A percentile compares a stretch with the other conserved stretches of the same genome.
Conservation (phyloP, 352 stramenopile species). For the Globisporangium lucens region DNA sequence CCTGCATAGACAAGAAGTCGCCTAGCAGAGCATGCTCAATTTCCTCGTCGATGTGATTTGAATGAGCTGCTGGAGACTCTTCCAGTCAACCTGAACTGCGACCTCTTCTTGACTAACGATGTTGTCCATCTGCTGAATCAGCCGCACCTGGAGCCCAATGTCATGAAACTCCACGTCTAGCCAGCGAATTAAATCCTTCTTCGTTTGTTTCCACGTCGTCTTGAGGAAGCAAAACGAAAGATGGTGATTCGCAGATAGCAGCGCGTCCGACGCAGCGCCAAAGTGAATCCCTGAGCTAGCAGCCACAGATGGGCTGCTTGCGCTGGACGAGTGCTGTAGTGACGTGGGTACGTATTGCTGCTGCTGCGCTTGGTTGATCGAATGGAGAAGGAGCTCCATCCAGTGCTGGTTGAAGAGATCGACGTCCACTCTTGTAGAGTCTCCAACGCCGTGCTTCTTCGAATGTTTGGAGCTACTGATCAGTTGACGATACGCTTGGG, state of each 20-base stretch:
- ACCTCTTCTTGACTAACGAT: slow-evolving; percentile 13
- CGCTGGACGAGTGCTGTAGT: slow-evolving; percentile 2
- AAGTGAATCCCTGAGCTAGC: slow-evolving; percentile 27
- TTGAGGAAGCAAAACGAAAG: slow-evolving; percentile 36
- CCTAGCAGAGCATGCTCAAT: background rate
- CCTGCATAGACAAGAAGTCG: slow-evolving; percentile 1
- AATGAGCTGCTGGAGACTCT: slow-evolving; percentile 38
- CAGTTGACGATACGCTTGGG: slow-evolving; percentile 34
- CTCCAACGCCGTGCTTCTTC: background rate
- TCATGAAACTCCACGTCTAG: slow-evolving; percentile 38
- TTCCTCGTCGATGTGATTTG: slow-evolving; percentile 29
- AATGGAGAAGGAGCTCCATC: slow-evolving; percentile 27
- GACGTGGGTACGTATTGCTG: slow-evolving; percentile 22
- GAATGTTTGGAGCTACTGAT: slow-evolving; percentile 11
- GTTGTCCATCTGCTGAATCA: slow-evolving; percentile 47
- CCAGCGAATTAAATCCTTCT: slow-evolving; percentile 36
- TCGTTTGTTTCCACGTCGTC: slow-evolving; percentile 41
- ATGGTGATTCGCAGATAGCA: slow-evolving; percentile 24
- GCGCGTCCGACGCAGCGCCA: slow-evolving; percentile 27
- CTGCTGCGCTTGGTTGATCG: slow-evolving; percentile 37
- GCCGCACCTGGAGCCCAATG: slow-evolving; percentile 38
- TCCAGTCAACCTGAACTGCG: slow-evolving; percentile 22
- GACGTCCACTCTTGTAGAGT: slow-evolving; percentile 11
- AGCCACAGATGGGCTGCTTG: background rate
- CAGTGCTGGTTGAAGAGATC: slow-evolving; percentile 30